These are phyloP conservation scores for Flaveria sonorensis DNA, from an alignment of 129 eudicot species.

Conservation along the genomic window DNA sequence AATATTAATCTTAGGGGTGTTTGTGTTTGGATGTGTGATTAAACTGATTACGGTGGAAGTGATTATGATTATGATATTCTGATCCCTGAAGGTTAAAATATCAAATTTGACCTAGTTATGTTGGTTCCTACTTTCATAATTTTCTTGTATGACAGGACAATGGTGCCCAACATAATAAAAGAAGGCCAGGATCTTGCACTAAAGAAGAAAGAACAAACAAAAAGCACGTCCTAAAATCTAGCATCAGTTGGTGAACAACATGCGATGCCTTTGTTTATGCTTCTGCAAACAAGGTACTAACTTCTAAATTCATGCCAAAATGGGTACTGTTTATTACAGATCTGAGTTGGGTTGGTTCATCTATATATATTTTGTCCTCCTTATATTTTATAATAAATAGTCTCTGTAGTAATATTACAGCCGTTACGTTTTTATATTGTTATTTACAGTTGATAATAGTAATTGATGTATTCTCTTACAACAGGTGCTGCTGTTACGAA, in stretches of 20 bases:
- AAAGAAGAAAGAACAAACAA: slow-evolving; percentile 52
- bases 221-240: slow-evolving; percentile 44
- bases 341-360: neutral
- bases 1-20: too few species aligned
- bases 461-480: neutral
- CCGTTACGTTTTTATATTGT: neutral
- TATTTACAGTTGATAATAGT: neutral
- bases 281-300: slow-evolving; percentile 38
- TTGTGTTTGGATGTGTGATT: neutral
- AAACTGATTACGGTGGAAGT: neutral
- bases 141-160: slow-evolving; percentile 45
- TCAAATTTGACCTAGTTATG: neutral
- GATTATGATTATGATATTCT: slow-evolving; percentile 7
- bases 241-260: slow-evolving; percentile 27
- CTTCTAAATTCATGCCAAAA: neutral
- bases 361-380: neutral
- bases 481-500: neutral
- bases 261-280: slow-evolving; percentile 32
- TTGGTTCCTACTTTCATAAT: slow-evolving; percentile 11
- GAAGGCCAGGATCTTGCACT: slow-evolving; percentile 37
- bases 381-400: neutral
- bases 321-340: too few species aligned
- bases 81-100: too few species aligned
- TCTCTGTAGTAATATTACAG: neutral
- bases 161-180: slow-evolving; percentile 36